A percentile compares a stretch with the other conserved stretches of the same genome.
These are phyloP conservation scores for Phlyctochytrium planicorne DNA, from an alignment of 192 early-diverging fungal genomes.

Conservation along the genomic window DNA sequence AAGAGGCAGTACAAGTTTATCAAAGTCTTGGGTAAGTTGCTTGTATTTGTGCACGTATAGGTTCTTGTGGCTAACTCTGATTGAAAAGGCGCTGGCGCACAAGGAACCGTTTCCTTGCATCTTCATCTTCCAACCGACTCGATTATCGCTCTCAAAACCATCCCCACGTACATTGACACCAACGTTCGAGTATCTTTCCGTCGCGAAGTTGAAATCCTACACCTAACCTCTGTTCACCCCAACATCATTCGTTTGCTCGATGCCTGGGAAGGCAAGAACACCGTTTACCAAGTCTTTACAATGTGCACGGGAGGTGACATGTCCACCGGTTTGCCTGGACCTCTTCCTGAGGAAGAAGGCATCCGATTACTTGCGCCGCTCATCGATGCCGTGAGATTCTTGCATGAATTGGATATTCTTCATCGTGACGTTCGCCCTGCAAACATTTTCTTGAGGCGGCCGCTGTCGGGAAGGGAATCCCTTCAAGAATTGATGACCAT, in stretches of 20 bases:
- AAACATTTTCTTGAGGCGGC: slow-evolving; percentile 15
- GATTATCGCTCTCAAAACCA: slow-evolving; percentile 19
- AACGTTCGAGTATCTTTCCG: slow-evolving; percentile 15
- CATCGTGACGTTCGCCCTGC: slow-evolving; percentile 21
- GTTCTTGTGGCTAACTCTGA: not conserved
- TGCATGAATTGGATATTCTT: slow-evolving; percentile 13
- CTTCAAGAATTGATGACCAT: slow-evolving; percentile 9
- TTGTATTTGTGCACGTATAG: not conserved
- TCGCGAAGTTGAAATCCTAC: slow-evolving; percentile 16
- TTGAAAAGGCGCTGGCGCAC: slow-evolving; percentile 10
- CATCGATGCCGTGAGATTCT: slow-evolving; percentile 18
- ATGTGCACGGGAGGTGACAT: slow-evolving; percentile 20
- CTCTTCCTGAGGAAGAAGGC: slow-evolving; percentile 6
- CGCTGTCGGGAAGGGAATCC: slow-evolving; percentile 10
- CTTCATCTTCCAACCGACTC: slow-evolving; percentile 10
- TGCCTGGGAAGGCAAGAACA: slow-evolving; percentile 21
- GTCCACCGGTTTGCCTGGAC: not conserved
- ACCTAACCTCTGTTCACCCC: slow-evolving; percentile 1
- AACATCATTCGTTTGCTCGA: slow-evolving; percentile 20
- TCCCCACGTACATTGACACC: not conserved
- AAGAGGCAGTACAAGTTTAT: slow-evolving; percentile 12
- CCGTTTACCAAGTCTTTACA: slow-evolving; percentile 25
- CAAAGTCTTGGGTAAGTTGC: slow-evolving; percentile 11
- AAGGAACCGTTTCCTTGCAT: slow-evolving; percentile 13
- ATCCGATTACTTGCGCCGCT: slow-evolving; percentile 11